Evolutionary conservation across 306 rosid genomes (phyloP).

Genomic region (Casuarina cunninghamiana): DNA sequence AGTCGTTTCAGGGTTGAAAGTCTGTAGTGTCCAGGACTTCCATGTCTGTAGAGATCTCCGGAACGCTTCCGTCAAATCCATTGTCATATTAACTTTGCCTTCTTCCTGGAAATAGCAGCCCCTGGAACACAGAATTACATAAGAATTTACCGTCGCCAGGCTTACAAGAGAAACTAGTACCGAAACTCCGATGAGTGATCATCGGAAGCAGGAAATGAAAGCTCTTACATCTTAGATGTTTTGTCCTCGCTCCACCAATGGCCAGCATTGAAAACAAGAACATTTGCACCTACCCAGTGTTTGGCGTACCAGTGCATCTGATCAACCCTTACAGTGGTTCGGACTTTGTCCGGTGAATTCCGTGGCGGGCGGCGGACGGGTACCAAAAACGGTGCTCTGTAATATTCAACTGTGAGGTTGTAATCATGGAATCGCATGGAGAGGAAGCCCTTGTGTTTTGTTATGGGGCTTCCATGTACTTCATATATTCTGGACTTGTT

Average conservation of each 20-base stretch:
- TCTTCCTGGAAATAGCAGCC: slow-evolving; percentile 77
- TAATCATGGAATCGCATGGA: slow-evolving; percentile 58
- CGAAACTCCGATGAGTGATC: background rate
- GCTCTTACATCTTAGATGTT: slow-evolving; percentile 39
- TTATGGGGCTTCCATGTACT: slow-evolving; percentile 71
- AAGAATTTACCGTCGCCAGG: no score
- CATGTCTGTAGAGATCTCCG: slow-evolving; percentile 65
- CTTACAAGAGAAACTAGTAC: background rate
- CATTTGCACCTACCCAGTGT: slow-evolving; percentile 64
- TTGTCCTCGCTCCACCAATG: slow-evolving; percentile 90
- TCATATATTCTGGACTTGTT: slow-evolving; percentile 69
- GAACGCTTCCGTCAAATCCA: slow-evolving; percentile 73
- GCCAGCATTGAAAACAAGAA: slow-evolving; percentile 72
- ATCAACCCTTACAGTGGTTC: slow-evolving; percentile 47
- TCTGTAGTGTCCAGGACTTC: slow-evolving; percentile 68
- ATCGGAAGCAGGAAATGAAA: background rate
- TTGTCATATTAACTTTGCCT: slow-evolving; percentile 49
- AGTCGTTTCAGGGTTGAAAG: slow-evolving; percentile 49
- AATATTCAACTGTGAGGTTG: slow-evolving; percentile 81
- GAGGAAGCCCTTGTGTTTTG: slow-evolving; percentile 77
- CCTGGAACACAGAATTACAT: slow-evolving; percentile 37
- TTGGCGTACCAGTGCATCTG: slow-evolving; percentile 65
- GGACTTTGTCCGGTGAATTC: slow-evolving; percentile 39
- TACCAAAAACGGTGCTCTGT: slow-evolving; percentile 72
- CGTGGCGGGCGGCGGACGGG: slow-evolving; percentile 58